These are phyloP conservation scores for Cercis canadensis DNA, from an alignment of 306 rosid species.

Conservation along the genomic window DNA sequence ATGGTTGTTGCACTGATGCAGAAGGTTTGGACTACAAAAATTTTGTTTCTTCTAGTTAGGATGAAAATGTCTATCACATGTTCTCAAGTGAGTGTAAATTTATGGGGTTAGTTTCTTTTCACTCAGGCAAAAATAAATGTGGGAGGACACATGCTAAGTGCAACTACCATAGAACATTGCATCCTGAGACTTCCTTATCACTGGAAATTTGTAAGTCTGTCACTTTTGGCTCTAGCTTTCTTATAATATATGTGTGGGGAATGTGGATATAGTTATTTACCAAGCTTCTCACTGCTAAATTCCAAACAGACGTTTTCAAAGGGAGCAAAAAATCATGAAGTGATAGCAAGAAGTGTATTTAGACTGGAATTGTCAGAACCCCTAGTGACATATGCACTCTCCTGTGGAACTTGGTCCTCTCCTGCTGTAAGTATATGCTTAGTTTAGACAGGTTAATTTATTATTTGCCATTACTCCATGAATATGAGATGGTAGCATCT, in stretches of 20 bases:
- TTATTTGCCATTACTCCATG: neutral
- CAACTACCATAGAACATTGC: slow-evolving; percentile 90
- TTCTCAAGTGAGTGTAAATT: slow-evolving; percentile 25
- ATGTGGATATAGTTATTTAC: slow-evolving; percentile 23
- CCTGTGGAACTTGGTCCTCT: slow-evolving; percentile 98
- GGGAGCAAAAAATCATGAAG: slow-evolving; percentile 69
- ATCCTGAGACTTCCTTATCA: slow-evolving; percentile 91
- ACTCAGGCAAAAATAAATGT: slow-evolving; percentile 82
- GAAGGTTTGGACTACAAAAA: slow-evolving; percentile 54
- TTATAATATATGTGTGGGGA: slow-evolving; percentile 1
- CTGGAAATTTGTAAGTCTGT: slow-evolving; percentile 81
- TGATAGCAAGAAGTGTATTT: slow-evolving; percentile 69
- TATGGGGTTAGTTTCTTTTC: slow-evolving; percentile 33
- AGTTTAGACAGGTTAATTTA: neutral
- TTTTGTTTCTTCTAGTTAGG: slow-evolving; percentile 12
- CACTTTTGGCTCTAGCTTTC: slow-evolving; percentile 36
- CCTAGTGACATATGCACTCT: slow-evolving; percentile 89
- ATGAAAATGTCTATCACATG: slow-evolving; percentile 5
- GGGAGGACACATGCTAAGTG: slow-evolving; percentile 77
- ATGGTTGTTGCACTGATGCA: slow-evolving; percentile 71
- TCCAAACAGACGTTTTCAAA: slow-evolving; percentile 62
- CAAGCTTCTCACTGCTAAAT: slow-evolving; percentile 34
- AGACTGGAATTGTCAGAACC: slow-evolving; percentile 95
- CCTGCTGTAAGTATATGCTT: slow-evolving; percentile 79
- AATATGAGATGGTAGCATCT: neutral